A percentile compares a stretch with the other conserved stretches of the same genome.
These are phyloP conservation scores for Beauveria sp. DNA, from an alignment of 2,329 filamentous ascomycete genomes.

Conservation along the genomic window DNA sequence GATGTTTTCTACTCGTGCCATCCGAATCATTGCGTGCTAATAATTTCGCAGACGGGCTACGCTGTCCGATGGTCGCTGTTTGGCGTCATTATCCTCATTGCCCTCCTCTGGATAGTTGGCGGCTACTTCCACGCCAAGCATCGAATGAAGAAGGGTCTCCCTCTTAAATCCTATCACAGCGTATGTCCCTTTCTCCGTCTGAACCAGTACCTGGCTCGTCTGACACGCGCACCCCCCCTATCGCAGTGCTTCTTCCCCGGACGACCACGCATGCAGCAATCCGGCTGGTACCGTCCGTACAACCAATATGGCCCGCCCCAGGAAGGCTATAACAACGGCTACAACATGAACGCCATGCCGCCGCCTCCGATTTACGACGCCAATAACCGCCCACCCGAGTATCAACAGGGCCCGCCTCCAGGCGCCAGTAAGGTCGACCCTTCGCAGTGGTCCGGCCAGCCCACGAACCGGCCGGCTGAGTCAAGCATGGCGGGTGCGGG, in stretches of 20 bases:
- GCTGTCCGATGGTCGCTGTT: slow-evolving; percentile 68
- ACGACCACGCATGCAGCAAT: slow-evolving; percentile 36
- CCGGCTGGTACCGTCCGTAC: slow-evolving; percentile 36
- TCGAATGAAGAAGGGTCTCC: slow-evolving; percentile 57
- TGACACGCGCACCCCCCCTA: neutral
- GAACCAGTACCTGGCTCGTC: neutral
- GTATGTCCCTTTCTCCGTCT: slow-evolving; percentile 32
- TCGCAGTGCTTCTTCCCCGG: slow-evolving; percentile 45
- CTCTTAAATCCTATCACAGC: slow-evolving; percentile 62
- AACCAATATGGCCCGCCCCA: slow-evolving; percentile 8
- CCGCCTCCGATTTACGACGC: slow-evolving; percentile 53
- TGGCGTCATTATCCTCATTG: slow-evolving; percentile 47
- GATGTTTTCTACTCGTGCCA: neutral
- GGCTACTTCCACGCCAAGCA: slow-evolving; percentile 64
- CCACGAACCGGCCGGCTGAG: slow-evolving; percentile 19
- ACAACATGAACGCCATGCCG: slow-evolving; percentile 45
- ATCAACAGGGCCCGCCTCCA: slow-evolving; percentile 36
- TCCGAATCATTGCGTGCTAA: neutral
- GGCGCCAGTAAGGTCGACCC: slow-evolving; percentile 47
- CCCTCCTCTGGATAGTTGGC: slow-evolving; percentile 55
- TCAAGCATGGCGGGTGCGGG: slow-evolving; percentile 15
- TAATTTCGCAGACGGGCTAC: slow-evolving; percentile 42
- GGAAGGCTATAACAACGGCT: slow-evolving; percentile 32
- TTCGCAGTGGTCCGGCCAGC: slow-evolving; percentile 31
- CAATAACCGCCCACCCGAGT: slow-evolving; percentile 43